Evolutionary conservation across 2,329 filamentous ascomycete species (phyloP).

Genomic region (Zymoseptoria crescenta): DNA sequence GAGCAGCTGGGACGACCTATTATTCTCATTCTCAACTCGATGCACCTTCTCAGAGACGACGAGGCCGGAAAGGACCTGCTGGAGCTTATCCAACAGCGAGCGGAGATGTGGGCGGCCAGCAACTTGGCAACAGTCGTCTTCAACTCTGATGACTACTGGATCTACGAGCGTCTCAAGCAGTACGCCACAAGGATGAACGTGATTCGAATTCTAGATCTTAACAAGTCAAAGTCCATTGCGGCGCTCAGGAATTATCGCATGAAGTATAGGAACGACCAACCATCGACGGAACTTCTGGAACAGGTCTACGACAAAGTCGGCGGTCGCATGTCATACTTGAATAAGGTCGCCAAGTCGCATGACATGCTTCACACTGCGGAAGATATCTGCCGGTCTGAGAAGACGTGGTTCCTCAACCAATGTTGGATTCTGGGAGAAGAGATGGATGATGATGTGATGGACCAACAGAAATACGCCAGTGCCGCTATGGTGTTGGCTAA

Average conservation of each 20-base stretch:
- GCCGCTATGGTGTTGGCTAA: slow-evolving; percentile 90
- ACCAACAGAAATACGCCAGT: slow-evolving; percentile 91
- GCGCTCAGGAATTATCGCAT: slow-evolving; percentile 74
- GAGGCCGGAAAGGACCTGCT: slow-evolving; percentile 88
- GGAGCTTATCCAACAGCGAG: slow-evolving; percentile 88
- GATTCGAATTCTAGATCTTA: slow-evolving; percentile 73
- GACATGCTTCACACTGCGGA: slow-evolving; percentile 77
- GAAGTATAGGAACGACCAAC: slow-evolving; percentile 63
- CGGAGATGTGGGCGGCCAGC: slow-evolving; percentile 91
- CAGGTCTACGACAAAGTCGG: slow-evolving; percentile 81
- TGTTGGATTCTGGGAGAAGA: slow-evolving; percentile 68
- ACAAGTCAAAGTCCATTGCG: slow-evolving; percentile 65
- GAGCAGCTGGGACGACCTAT: slow-evolving; percentile 58
- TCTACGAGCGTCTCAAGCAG: slow-evolving; percentile 89
- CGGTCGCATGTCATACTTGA: slow-evolving; percentile 79
- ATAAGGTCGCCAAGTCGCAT: slow-evolving; percentile 75
- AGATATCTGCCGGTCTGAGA: slow-evolving; percentile 61
- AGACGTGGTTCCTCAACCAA: slow-evolving; percentile 72
- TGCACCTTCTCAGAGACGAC: slow-evolving; percentile 84
- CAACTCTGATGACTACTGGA: slow-evolving; percentile 97
- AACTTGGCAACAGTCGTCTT: slow-evolving; percentile 88
- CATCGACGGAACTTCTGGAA: slow-evolving; percentile 51
- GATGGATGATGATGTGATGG: slow-evolving; percentile 97
- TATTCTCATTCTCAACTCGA: slow-evolving; percentile 89
- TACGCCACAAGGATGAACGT: slow-evolving; percentile 94